Percentiles rank a stretch among this genome's conserved stretches.
Evolutionary conservation across 768 basidiomycete genomes (phyloP).

Genomic region (Gymnopilus junonius): DNA sequence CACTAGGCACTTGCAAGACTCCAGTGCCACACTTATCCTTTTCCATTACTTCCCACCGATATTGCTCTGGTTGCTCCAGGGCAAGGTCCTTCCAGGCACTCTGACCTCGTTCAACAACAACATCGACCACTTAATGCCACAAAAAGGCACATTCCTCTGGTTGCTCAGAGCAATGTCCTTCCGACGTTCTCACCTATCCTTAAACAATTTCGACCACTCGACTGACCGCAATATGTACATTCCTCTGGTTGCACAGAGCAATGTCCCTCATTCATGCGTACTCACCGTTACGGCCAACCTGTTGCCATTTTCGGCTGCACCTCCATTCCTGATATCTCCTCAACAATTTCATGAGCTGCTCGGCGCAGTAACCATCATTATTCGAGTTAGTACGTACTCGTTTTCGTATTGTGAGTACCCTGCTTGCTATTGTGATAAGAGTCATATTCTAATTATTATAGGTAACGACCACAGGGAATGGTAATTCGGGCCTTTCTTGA

Average conservation of each 20-base stretch:
- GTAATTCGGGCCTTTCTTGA: not conserved
- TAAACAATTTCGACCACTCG: not conserved
- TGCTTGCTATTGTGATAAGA: no score
- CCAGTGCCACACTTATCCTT: not conserved
- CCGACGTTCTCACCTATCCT: not conserved
- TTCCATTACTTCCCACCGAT: not conserved
- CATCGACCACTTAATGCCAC: not conserved
- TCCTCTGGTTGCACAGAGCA: not conserved
- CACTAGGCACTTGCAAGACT: not conserved
- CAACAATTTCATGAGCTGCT: no score
- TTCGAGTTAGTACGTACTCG: no score
- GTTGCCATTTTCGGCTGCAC: not conserved
- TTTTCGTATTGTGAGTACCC: no score
- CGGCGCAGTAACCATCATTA: no score
- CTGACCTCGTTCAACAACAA: not conserved
- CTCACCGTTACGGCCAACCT: not conserved
- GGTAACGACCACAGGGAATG: not conserved
- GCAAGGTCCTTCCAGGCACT: not conserved
- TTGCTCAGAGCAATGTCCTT: not conserved
- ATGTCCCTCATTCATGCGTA: not conserved
- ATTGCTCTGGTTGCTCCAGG: not conserved
- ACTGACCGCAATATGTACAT: not conserved
- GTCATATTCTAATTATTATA: slow-evolving; percentile 1
- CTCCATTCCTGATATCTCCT: no score
- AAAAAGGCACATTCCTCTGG: not conserved